Evolutionary conservation across 257 asterid species (phyloP).

Genomic region (Lycium ferocissimum): DNA sequence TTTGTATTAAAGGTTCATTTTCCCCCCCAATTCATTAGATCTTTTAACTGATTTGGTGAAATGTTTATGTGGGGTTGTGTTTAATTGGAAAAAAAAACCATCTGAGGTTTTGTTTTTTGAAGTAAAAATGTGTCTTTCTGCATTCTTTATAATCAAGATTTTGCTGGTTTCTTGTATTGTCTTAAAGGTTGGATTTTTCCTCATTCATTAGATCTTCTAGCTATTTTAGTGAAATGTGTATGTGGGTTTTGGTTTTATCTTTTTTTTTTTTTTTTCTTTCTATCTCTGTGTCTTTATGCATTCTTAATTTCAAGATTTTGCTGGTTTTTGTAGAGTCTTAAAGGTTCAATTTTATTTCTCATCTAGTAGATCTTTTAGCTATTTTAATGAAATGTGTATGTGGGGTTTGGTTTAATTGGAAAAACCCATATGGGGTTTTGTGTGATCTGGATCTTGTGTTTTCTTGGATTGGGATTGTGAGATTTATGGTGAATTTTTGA

Average conservation of each 20-base stretch:
- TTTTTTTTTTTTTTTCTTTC: too few relatives aligned
- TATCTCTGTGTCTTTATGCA: too few relatives aligned
- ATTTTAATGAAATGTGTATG: neutral
- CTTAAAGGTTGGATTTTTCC: neutral
- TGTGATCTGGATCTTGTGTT: constrained; percentile 36
- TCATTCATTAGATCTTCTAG: too few relatives aligned
- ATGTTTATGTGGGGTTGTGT: neutral
- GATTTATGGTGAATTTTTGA: constrained; percentile 18
- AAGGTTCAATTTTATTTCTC: too few relatives aligned
- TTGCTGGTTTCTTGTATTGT: neutral
- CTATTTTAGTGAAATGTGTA: too few relatives aligned
- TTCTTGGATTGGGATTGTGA: constrained; percentile 6
- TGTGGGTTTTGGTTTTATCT: too few relatives aligned
- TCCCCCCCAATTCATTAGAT: neutral
- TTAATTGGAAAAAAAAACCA: constrained; percentile 9
- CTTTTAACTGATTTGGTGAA: neutral
- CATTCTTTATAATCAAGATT: neutral
- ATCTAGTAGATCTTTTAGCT: neutral
- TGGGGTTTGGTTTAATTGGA: constrained; percentile 10
- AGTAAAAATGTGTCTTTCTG: neutral
- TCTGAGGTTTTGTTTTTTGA: constrained; percentile 30
- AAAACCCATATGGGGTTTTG: constrained; percentile 32
- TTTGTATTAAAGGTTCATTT: neutral
- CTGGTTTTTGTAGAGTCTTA: too few relatives aligned
- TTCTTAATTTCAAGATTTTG: too few relatives aligned